A percentile compares a stretch with the other conserved stretches of the same genome.
Evolutionary conservation across 352 stramenopile genomes (phyloP).

Genomic region (Phytophthora europaea): DNA sequence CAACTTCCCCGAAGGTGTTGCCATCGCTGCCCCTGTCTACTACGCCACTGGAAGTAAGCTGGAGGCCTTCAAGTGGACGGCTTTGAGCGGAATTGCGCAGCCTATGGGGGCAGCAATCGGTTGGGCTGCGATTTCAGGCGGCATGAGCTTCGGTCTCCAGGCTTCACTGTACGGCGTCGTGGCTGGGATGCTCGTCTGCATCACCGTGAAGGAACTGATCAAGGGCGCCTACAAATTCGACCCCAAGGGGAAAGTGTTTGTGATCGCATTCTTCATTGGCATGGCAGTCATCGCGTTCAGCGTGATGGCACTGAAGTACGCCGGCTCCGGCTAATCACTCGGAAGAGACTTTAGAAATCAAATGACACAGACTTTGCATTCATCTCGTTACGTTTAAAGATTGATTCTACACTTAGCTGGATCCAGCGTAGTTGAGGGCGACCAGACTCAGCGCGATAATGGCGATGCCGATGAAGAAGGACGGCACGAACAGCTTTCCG

Average conservation of each 20-base stretch:
- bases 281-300: slow-evolving; percentile 92
- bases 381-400: neutral
- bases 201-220: slow-evolving; percentile 93
- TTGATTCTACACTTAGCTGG: slow-evolving; percentile 40
- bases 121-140: slow-evolving; percentile 57
- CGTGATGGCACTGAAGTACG: slow-evolving; percentile 89
- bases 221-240: slow-evolving; percentile 93
- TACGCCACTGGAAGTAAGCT: slow-evolving; percentile 95
- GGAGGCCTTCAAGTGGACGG: slow-evolving; percentile 94
- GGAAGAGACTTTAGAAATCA: neutral
- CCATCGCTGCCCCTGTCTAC: slow-evolving; percentile 96
- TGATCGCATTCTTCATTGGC: slow-evolving; percentile 86
- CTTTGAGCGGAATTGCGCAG: slow-evolving; percentile 93
- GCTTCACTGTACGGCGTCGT: slow-evolving; percentile 94
- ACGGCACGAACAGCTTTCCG: slow-evolving; percentile 88
- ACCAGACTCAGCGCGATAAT: slow-evolving; percentile 93
- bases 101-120: slow-evolving; percentile 90
- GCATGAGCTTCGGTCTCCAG: slow-evolving; percentile 75
- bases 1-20: slow-evolving; percentile 98
- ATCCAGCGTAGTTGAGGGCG: slow-evolving; percentile 82
- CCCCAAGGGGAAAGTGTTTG: slow-evolving; percentile 89
- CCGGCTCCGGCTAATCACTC: slow-evolving; percentile 37
- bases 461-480: slow-evolving; percentile 88
- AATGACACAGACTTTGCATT: neutral
- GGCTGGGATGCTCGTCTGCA: slow-evolving; percentile 94